phyloP scores from a whole-genome alignment of 441 rosid genomes.

The Brassica balearica region DNA sequence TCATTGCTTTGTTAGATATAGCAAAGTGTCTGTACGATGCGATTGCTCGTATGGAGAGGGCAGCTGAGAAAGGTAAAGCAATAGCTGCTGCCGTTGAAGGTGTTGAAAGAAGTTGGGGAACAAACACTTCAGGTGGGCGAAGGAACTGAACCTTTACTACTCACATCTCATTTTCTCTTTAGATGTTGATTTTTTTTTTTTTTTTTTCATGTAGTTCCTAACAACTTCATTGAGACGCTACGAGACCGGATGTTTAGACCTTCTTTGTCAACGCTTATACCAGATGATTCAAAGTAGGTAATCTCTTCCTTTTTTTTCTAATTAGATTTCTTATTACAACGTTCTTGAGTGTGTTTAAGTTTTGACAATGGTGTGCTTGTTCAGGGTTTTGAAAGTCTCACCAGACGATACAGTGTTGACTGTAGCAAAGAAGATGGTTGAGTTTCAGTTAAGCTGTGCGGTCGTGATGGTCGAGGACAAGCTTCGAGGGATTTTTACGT shows the following conservation, averaged over 20 bases:
- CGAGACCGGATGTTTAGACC: slow-evolving; percentile 95
- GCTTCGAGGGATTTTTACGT: slow-evolving; percentile 92
- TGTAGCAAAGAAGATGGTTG: slow-evolving; percentile 90
- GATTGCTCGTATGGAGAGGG: slow-evolving; percentile 98
- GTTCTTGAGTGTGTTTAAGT: slow-evolving; percentile 1
- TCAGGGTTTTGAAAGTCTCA: slow-evolving; percentile 85
- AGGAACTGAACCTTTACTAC: slow-evolving; percentile 13
- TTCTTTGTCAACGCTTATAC: slow-evolving; percentile 79
- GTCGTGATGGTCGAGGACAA: slow-evolving; percentile 75
- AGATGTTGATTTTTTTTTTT: not conserved
- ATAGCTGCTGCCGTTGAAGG: slow-evolving; percentile 99
- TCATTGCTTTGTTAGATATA: slow-evolving; percentile 92
- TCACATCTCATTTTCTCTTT: not conserved
- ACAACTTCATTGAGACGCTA: slow-evolving; percentile 86
- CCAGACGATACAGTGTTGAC: slow-evolving; percentile 79
- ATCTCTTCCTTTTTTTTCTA: slow-evolving; percentile 42
- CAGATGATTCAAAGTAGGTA: slow-evolving; percentile 98
- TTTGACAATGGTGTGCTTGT: slow-evolving; percentile 27
- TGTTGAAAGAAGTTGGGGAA: slow-evolving; percentile 90
- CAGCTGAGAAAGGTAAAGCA: slow-evolving; percentile 98
- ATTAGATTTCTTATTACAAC: slow-evolving; percentile 33
- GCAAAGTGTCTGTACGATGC: slow-evolving; percentile 97
- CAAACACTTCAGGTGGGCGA: slow-evolving; percentile 73
- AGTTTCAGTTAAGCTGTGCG: slow-evolving; percentile 69
- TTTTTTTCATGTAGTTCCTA: slow-evolving; percentile 63